Conservation (phyloP, 352 stramenopile species). For the Globisporangium takayamanum region DNA sequence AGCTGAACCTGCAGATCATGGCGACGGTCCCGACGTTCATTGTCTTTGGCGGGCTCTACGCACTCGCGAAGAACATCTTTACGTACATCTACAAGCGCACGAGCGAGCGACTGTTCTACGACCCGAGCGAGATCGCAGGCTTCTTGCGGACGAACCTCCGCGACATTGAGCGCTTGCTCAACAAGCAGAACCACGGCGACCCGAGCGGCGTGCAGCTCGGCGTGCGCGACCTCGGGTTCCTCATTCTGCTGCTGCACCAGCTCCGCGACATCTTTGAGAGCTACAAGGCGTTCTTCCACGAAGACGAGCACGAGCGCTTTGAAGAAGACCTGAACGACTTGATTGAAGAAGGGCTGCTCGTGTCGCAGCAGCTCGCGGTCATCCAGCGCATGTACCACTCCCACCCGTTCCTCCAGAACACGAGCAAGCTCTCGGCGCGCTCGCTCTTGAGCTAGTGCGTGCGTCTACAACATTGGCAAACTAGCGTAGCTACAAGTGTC, state of each 20-base stretch:
- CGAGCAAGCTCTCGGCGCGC: slow-evolving; percentile 29
- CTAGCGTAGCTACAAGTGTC: neutral
- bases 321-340: slow-evolving; percentile 80
- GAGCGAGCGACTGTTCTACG: slow-evolving; percentile 75
- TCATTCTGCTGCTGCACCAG: slow-evolving; percentile 72
- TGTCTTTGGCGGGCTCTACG: slow-evolving; percentile 69
- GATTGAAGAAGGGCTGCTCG: slow-evolving; percentile 63
- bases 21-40: slow-evolving; percentile 83
- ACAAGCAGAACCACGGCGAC: slow-evolving; percentile 62
- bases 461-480: neutral
- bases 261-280: slow-evolving; percentile 71
- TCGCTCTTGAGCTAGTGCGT: slow-evolving; percentile 28
- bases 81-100: slow-evolving; percentile 71
- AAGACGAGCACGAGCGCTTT: slow-evolving; percentile 78
- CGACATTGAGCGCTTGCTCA: slow-evolving; percentile 79
- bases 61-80: slow-evolving; percentile 43
- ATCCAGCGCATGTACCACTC: slow-evolving; percentile 87
- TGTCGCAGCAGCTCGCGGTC: slow-evolving; percentile 76
- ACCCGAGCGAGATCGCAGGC: slow-evolving; percentile 61
- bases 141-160: slow-evolving; percentile 76
- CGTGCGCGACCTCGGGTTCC: slow-evolving; percentile 59
- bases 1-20: slow-evolving; percentile 83
- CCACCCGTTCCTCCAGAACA: slow-evolving; percentile 70
- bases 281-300: slow-evolving; percentile 60
- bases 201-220: slow-evolving; percentile 31